Conservation (phyloP, 2,329 filamentous ascomycete species). For the Pseudocercospora fijiensis region DNA sequence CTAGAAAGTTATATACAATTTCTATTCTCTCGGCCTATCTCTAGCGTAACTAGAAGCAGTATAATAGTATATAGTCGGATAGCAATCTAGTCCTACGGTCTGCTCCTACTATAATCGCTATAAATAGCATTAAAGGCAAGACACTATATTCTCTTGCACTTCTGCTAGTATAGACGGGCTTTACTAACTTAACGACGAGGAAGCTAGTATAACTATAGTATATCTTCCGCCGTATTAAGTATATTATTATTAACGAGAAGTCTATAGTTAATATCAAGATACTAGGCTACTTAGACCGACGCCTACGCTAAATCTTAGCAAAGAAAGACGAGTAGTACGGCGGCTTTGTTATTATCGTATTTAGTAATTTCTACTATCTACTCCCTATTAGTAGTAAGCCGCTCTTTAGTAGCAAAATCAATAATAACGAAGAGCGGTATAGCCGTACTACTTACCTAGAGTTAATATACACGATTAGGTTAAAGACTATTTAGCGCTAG, state of each 20-base stretch:
- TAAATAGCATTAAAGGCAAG: neutral
- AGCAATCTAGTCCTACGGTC: neutral
- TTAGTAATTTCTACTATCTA: neutral
- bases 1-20: neutral
- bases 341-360: neutral
- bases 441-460: neutral
- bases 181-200: neutral
- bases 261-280: neutral
- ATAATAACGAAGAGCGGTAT: neutral
- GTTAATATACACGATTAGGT: neutral
- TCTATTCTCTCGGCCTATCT: neutral
- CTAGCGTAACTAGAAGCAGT: neutral
- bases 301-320: neutral
- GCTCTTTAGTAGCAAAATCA: neutral
- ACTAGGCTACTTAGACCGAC: neutral
- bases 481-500: neutral
- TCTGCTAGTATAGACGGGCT: neutral
- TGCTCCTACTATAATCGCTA: neutral
- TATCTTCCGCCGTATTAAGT: neutral
- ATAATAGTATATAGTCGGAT: neutral
- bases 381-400: neutral
- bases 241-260: slow-evolving; percentile 2
- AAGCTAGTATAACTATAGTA: neutral
- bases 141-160: neutral
- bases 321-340: neutral